phyloP scores from a whole-genome alignment of 73 alveolate genomes.

The Strombidium stylifer region DNA sequence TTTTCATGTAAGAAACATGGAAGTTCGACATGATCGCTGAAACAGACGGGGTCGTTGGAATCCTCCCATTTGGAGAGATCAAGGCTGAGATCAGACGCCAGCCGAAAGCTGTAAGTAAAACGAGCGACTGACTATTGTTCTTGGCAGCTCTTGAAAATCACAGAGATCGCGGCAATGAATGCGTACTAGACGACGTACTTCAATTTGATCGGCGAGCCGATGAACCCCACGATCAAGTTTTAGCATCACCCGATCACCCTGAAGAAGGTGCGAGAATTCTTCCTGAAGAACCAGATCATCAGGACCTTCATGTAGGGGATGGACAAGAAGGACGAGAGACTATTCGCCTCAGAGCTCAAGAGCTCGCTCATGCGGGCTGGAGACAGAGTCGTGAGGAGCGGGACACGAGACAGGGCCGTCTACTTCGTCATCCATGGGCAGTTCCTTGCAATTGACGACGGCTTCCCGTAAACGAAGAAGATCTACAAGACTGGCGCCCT shows the following conservation, averaged over 20 bases:
- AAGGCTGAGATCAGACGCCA: constrained; percentile 16
- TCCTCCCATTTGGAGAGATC: constrained; percentile 30
- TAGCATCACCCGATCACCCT: neutral
- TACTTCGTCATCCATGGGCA: constrained; percentile 13
- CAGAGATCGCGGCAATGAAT: constrained; percentile 22
- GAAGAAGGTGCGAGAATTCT: constrained; percentile 30
- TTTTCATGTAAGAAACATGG: neutral
- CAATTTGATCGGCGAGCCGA: constrained; percentile 29
- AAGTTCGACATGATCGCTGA: constrained; percentile 44
- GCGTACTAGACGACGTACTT: constrained; percentile 7
- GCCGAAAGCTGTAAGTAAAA: constrained; percentile 30
- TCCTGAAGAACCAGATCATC: constrained; percentile 24
- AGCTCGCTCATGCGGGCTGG: constrained; percentile 27
- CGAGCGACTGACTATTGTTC: too few relatives aligned
- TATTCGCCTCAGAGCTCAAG: neutral
- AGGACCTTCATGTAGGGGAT: constrained; percentile 33
- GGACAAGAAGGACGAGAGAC: constrained; percentile 34
- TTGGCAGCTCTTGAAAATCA: constrained; percentile 7
- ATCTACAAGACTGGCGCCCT: constrained; percentile 35
- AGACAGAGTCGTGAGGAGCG: constrained; percentile 16
- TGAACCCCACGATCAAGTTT: constrained; percentile 20
- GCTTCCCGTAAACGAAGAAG: constrained; percentile 1
- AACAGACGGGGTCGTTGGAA: constrained; percentile 26
- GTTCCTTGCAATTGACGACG: constrained; percentile 31
- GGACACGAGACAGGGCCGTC: constrained; percentile 17